Conservation (phyloP, 305 asterid species). For the Withania somnifera region DNA sequence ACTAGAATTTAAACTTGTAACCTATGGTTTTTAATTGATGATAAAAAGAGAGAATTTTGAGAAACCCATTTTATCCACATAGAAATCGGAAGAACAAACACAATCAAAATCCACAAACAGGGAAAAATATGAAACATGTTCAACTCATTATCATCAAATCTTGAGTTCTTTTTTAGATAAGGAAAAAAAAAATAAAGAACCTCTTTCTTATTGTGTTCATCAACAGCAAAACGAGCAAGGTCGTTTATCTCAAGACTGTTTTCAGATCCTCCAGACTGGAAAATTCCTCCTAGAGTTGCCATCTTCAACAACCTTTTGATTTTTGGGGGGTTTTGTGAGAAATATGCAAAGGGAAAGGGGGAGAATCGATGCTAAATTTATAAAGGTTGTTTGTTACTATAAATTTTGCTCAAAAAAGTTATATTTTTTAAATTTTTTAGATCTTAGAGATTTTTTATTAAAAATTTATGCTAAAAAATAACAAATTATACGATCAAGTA, state of each 20-base stretch:
- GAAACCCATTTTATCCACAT: not conserved
- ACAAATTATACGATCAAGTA: too few species aligned
- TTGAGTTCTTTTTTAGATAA: not conserved
- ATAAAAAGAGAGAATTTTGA: too few species aligned
- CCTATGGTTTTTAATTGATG: too few species aligned
- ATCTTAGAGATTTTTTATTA: too few species aligned
- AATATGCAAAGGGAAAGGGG: too few species aligned
- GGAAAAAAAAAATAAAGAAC: conserved; percentile 1
- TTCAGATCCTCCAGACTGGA: conserved; percentile 37
- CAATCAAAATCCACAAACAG: not conserved
- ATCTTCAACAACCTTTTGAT: conserved; percentile 11
- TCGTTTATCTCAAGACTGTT: conserved; percentile 56
- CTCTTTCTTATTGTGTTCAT: conserved; percentile 64
- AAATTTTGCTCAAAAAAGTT: too few species aligned
- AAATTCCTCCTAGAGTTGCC: conserved; percentile 41
- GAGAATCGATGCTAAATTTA: too few species aligned
- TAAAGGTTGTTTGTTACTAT: too few species aligned
- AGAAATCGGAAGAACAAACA: not conserved
- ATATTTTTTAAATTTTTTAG: too few species aligned
- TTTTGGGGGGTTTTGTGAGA: not conserved
- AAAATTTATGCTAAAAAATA: too few species aligned
- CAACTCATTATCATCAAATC: not conserved
- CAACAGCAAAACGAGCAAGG: conserved; percentile 77
- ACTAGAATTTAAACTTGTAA: too few species aligned
- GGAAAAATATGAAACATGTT: not conserved